Conservation (phyloP, 75 land plant genomes). For the Azolla pinnata region DNA sequence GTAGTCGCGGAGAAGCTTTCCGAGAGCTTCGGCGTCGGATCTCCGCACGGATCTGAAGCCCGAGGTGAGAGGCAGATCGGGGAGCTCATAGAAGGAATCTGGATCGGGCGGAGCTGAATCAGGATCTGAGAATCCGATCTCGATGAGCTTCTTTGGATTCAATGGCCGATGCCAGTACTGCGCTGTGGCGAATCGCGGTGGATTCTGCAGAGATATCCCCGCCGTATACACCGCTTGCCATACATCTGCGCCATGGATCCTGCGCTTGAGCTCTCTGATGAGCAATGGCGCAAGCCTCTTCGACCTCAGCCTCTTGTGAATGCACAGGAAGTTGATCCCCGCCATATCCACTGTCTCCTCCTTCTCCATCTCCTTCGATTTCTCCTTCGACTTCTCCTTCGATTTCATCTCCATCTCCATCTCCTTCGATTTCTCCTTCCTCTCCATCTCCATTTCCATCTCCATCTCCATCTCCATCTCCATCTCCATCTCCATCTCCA, state of each 20-base stretch:
- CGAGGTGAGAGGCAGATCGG: conserved; percentile 13
- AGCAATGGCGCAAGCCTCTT: conserved; percentile 39
- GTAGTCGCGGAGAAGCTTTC: conserved; percentile 19
- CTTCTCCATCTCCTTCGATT: too few relatives aligned
- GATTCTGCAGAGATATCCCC: conserved; percentile 32
- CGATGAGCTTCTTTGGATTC: conserved; percentile 39
- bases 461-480: too few relatives aligned
- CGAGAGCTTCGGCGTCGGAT: conserved; percentile 20
- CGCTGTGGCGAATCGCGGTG: conserved; percentile 24
- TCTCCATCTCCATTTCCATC: too few relatives aligned
- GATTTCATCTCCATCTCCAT: too few relatives aligned
- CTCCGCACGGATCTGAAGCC: conserved; percentile 32
- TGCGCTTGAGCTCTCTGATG: conserved; percentile 33
- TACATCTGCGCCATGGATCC: conserved; percentile 27
- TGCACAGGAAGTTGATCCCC: conserved; percentile 41
- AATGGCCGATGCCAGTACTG: conserved; percentile 40
- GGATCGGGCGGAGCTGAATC: conserved; percentile 31
- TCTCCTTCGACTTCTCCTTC: too few relatives aligned
- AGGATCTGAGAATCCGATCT: conserved; percentile 33
- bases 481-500: too few relatives aligned
- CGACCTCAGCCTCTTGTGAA: conserved; percentile 39
- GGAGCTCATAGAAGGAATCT: conserved; percentile 28
- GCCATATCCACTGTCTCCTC: conserved; percentile 18
- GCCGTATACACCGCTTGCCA: conserved; percentile 43
- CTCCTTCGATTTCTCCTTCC: too few relatives aligned